Percentiles rank a stretch among this genome's conserved stretches.
phyloP scores from a whole-genome alignment of 2,329 filamentous ascomycete species.

The Neonectria hederae region DNA sequence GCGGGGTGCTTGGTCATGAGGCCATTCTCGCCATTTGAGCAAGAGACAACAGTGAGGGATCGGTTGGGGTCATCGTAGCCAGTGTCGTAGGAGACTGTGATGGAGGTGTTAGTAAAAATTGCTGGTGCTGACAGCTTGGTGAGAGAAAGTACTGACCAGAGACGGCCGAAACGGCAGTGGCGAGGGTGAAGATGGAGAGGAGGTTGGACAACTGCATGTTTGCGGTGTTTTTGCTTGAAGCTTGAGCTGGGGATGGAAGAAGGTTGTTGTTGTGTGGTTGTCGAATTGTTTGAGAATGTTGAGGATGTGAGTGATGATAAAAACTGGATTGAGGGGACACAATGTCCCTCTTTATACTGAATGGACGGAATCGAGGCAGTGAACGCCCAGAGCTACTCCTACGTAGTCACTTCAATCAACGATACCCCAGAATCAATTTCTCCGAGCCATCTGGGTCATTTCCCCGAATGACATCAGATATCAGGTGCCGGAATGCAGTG shows the following conservation, averaged over 20 bases:
- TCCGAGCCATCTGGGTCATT: no score
- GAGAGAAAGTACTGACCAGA: constrained; percentile 40
- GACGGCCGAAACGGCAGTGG: constrained; percentile 49
- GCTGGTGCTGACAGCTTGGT: background rate
- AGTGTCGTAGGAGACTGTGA: constrained; percentile 75
- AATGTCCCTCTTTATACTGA: background rate
- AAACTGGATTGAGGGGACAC: background rate
- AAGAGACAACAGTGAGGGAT: constrained; percentile 66
- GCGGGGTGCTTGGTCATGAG: constrained; percentile 70
- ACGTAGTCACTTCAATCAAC: background rate
- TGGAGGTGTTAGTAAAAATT: constrained; percentile 16
- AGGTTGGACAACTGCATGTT: constrained; percentile 57
- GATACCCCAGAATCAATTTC: background rate
- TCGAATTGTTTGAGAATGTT: background rate
- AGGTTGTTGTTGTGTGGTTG: background rate
- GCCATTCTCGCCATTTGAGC: constrained; percentile 74
- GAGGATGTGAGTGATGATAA: background rate
- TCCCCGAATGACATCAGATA: background rate
- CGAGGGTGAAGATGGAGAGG: constrained; percentile 51
- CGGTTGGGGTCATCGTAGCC: constrained; percentile 71
- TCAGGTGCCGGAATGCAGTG: background rate
- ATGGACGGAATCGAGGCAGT: background rate
- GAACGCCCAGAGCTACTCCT: background rate
- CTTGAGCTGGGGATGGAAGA: constrained; percentile 14
- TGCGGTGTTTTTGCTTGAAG: constrained; percentile 28